These are phyloP conservation scores for Penicillium soppii DNA, from an alignment of 495 filamentous ascomycete genomes.

Conservation along the genomic window DNA sequence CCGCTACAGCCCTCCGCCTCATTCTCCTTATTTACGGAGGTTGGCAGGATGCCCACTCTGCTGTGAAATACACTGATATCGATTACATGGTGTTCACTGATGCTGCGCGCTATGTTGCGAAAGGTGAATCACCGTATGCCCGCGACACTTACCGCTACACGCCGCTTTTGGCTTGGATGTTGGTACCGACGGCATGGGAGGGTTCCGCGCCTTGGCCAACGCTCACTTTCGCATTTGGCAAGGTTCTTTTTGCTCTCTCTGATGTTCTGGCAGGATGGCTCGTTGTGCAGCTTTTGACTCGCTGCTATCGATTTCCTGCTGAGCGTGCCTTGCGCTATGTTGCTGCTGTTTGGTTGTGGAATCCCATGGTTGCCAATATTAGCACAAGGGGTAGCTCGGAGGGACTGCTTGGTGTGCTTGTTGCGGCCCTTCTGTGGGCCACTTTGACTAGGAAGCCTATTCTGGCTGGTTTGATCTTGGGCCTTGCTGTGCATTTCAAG, in stretches of 20 bases:
- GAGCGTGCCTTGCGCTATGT: slow-evolving; percentile 63
- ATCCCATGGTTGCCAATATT: slow-evolving; percentile 97
- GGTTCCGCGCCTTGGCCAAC: slow-evolving; percentile 24
- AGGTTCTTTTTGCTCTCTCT: slow-evolving; percentile 77
- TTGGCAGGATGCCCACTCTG: slow-evolving; percentile 85
- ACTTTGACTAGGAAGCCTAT: slow-evolving; percentile 55
- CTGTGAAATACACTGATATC: slow-evolving; percentile 97
- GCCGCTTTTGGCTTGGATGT: slow-evolving; percentile 84
- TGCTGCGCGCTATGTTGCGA: slow-evolving; percentile 73
- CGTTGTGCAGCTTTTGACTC: slow-evolving; percentile 61
- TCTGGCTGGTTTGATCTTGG: slow-evolving; percentile 75
- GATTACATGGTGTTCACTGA: slow-evolving; percentile 99
- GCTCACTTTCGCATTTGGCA: slow-evolving; percentile 71
- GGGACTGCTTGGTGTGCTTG: slow-evolving; percentile 80
- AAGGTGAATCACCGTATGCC: slow-evolving; percentile 70
- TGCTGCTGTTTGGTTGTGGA: slow-evolving; percentile 86
- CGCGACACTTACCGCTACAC: slow-evolving; percentile 97
- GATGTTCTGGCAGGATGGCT: slow-evolving; percentile 88
- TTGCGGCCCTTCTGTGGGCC: slow-evolving; percentile 79
- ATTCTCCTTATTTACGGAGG: slow-evolving; percentile 80
- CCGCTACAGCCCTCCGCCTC: slow-evolving; percentile 66
- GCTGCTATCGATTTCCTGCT: slow-evolving; percentile 42
- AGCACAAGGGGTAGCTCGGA: slow-evolving; percentile 93
- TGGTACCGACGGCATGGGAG: slow-evolving; percentile 74
- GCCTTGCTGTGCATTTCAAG: slow-evolving; percentile 91